These are phyloP conservation scores for Acanthamoeba castellanii DNA, from an alignment of 208 protist species.

Conservation along the genomic window DNA sequence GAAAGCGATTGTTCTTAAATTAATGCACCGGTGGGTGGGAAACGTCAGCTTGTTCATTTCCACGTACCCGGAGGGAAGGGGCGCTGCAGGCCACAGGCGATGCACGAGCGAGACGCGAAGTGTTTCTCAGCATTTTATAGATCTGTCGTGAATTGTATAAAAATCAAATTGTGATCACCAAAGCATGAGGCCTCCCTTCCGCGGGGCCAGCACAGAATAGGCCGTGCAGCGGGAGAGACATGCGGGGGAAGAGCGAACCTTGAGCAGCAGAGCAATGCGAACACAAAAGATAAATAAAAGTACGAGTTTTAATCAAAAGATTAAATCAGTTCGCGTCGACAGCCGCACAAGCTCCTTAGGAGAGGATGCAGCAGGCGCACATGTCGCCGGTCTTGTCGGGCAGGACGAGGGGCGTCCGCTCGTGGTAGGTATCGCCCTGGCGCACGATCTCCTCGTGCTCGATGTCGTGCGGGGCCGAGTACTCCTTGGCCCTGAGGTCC, in stretches of 20 bases:
- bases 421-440: slow-evolving; percentile 60
- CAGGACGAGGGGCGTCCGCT: slow-evolving; percentile 63
- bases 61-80: neutral
- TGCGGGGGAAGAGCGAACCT: too few relatives aligned
- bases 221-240: too few relatives aligned
- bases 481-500: slow-evolving; percentile 18
- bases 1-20: neutral
- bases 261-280: too few relatives aligned
- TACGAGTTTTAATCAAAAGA: neutral
- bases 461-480: slow-evolving; percentile 12
- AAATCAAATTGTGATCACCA: neutral
- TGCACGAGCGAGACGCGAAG: neutral
- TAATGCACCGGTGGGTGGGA: neutral
- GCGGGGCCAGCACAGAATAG: too few relatives aligned
- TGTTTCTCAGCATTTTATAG: neutral
- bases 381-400: slow-evolving; percentile 58
- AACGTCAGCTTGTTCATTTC: neutral
- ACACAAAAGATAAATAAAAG: too few relatives aligned
- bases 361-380: slow-evolving; percentile 55
- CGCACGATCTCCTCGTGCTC: slow-evolving; percentile 50
- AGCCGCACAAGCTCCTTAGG: neutral
- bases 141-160: neutral
- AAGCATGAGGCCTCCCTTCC: too few relatives aligned
- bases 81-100: neutral
- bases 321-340: neutral